These are phyloP conservation scores for Ophiostoma sp. DNA, from an alignment of 2,329 filamentous ascomycete species.

Conservation along the genomic window DNA sequence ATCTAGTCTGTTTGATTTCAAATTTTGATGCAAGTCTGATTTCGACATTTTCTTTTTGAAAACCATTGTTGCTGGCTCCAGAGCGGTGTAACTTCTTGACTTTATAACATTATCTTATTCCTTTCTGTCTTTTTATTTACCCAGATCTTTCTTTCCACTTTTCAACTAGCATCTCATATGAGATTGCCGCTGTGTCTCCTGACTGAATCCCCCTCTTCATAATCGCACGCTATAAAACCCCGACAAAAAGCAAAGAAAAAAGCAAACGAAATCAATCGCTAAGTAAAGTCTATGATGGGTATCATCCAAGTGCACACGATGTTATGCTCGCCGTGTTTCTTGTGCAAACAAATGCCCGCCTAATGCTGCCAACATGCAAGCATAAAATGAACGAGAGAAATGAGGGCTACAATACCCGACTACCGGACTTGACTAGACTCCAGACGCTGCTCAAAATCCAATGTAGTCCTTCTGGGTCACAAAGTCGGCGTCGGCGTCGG, in stretches of 20 bases:
- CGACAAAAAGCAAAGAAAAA: background rate
- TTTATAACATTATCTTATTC: background rate
- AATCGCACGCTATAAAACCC: background rate
- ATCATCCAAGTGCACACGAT: background rate
- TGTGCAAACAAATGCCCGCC: background rate
- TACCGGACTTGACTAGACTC: background rate
- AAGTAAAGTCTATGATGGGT: background rate
- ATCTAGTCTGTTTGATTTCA: too few relatives aligned
- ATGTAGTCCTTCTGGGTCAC: constrained; percentile 57
- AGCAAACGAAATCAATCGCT: background rate
- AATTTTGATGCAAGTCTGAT: too few relatives aligned
- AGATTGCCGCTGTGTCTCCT: background rate
- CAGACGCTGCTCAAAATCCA: constrained; percentile 36
- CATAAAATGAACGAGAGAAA: background rate
- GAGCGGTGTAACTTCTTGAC: too few relatives aligned
- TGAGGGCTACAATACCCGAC: constrained; percentile 8
- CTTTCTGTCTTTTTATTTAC: background rate
- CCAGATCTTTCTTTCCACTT: background rate
- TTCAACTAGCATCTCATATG: background rate
- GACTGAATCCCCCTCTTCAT: background rate
- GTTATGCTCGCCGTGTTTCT: background rate
- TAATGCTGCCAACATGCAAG: background rate
- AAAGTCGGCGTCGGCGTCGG: constrained; percentile 47
- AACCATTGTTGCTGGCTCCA: too few relatives aligned
- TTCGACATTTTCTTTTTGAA: too few relatives aligned